Conservation (phyloP, 208 protist genomes). For the Trypanosoma mega region DNA sequence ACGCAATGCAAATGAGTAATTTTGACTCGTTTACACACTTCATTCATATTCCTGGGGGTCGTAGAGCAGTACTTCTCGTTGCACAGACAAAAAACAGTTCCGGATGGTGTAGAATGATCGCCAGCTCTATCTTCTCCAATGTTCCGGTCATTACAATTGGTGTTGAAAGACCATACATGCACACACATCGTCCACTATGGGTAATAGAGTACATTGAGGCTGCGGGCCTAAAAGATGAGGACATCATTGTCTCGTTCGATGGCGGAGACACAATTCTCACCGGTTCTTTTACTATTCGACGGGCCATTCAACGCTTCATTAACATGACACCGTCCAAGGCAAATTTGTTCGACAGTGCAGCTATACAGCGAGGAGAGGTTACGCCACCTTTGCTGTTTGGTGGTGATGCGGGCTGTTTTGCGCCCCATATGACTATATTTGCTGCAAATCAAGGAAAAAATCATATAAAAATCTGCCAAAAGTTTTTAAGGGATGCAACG, state of each 20-base stretch:
- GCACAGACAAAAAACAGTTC: neutral
- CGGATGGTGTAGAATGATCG: neutral
- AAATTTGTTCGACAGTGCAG: neutral
- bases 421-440: neutral
- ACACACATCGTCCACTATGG: neutral
- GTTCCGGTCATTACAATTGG: neutral
- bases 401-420: neutral
- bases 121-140: neutral
- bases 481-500: neutral
- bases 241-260: neutral
- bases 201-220: neutral
- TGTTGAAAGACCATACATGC: neutral
- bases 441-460: neutral
- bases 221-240: neutral
- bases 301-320: neutral
- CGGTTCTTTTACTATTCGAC: neutral
- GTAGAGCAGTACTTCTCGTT: no score
- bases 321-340: neutral
- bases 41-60: no score
- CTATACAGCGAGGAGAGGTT: neutral
- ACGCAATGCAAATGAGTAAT: no score
- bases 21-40: no score
- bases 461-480: neutral
- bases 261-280: neutral
- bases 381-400: neutral